Evolutionary conservation across 1,284 basidiomycete species (phyloP), one percentile per base, ranked within the genome.

Genomic region (Rhizoctonia solani): DNA sequence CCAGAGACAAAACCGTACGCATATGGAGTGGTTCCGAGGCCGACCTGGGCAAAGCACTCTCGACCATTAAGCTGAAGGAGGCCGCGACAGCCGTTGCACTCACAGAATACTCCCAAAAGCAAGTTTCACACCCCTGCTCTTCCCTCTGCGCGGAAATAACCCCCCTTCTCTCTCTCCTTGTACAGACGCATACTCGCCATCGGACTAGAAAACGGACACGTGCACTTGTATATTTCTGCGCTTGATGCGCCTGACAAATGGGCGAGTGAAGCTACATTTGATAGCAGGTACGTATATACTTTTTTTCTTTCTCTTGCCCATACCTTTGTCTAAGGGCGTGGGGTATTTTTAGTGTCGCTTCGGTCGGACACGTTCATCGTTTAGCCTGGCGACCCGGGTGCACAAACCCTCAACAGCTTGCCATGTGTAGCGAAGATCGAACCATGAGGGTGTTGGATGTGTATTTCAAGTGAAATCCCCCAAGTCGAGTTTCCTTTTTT

Each of bases 1-100:
- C 9, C 25, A 59, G 56, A 50, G 96, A 99, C 77, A 98, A 96
- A 80, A 93, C 89, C n/a, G 94, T 93, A 71, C 66, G 83, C 69
- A 32, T 59, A 4, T 59, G 56, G 56, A 16, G 25, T 19, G 56
- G 56, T 8, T n/a, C 34, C 29, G 56, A 59, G n/a, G n/a, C n/a
- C 2, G 27, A 27, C 13, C n/a, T 32, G 3, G 56, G 89, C 87
- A 75, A 75, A 23, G 74, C 80, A 14, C 74, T 81, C 5, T 77
- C 81, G 14, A 87, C 83, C 2, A 76, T 93, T 56, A 88, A 85
- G 70, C 79, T 82, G 0, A 74, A 80, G 5, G 84, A 89, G 37
- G 84, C 88, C 13, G 88, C 87, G 8, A 92, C 90, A 1, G 87
- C 90, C 6, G 81, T 91, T 72, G 77, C 82, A 41, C 76, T 82